Evolutionary conservation across 1,139 yeast species (phyloP).

Genomic region (Suhomyces ambrosiae): DNA sequence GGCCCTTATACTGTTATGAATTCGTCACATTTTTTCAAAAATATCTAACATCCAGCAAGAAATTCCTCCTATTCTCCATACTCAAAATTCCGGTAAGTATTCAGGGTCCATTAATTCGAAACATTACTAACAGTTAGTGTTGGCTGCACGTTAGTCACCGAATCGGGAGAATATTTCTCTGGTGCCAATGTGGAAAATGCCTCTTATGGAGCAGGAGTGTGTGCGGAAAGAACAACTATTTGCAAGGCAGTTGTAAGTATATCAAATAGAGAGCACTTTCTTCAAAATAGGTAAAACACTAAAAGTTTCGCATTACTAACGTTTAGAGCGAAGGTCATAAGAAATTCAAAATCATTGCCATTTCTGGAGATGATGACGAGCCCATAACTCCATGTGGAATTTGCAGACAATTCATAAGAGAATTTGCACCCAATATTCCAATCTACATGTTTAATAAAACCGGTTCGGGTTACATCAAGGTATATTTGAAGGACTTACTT

Average conservation of each 20-base stretch:
- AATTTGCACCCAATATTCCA: conserved; percentile 59
- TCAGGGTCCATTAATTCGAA: not conserved
- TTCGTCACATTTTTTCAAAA: too few species aligned
- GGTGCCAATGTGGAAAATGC: conserved; percentile 97
- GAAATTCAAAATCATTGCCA: conserved; percentile 64
- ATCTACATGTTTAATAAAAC: conserved; percentile 62
- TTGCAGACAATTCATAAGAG: conserved; percentile 86
- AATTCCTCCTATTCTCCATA: conserved; percentile 73
- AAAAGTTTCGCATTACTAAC: conserved; percentile 6
- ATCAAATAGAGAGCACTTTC: too few species aligned
- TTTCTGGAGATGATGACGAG: conserved; percentile 61
- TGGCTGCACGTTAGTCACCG: conserved; percentile 72
- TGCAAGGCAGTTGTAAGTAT: conserved; percentile 60
- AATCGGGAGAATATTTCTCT: conserved; percentile 47
- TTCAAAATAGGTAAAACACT: not conserved
- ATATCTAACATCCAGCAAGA: conserved; percentile 43
- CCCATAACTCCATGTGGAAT: conserved; percentile 90
- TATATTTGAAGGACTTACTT: conserved; percentile 61
- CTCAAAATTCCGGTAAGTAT: conserved; percentile 69
- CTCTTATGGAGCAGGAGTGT: conserved; percentile 81
- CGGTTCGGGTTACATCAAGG: conserved; percentile 46
- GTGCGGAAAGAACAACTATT: conserved; percentile 88
- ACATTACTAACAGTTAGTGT: conserved; percentile 51
- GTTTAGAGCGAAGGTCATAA: conserved; percentile 45
- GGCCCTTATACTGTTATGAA: too few species aligned